phyloP scores from a whole-genome alignment of 192 early-diverging fungal species.

The Oehlia diaphana region DNA sequence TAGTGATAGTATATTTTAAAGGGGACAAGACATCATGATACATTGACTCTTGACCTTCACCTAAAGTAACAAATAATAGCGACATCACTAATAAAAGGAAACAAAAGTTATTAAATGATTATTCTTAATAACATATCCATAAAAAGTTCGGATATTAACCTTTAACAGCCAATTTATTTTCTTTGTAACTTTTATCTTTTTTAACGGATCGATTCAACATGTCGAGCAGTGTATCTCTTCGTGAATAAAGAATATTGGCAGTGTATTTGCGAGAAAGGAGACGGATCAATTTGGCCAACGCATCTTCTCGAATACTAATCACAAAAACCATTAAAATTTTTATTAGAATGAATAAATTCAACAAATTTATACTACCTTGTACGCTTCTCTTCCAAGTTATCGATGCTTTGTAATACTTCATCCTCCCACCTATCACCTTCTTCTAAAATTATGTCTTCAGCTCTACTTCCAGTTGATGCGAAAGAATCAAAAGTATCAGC shows the following conservation, averaged over 20 bases:
- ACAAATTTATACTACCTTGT: conserved; percentile 44
- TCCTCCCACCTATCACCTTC: conserved; percentile 41
- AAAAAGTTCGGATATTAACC: conserved; percentile 23
- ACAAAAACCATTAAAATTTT: background rate
- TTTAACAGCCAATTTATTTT: conserved; percentile 44
- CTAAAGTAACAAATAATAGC: conserved; percentile 50
- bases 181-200: conserved; percentile 40
- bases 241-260: conserved; percentile 51
- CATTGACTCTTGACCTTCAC: conserved; percentile 51
- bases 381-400: conserved; percentile 52
- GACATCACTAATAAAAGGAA: conserved; percentile 39
- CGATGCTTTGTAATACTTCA: conserved; percentile 50
- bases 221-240: conserved; percentile 55
- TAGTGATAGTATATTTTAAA: conserved; percentile 47
- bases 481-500: conserved; percentile 27
- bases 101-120: background rate
- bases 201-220: conserved; percentile 54
- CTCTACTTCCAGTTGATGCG: background rate
- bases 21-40: conserved; percentile 46
- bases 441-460: background rate
- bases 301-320: conserved; percentile 58
- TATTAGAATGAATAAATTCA: background rate
- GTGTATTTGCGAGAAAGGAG: conserved; percentile 55
- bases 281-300: conserved; percentile 46
- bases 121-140: background rate